A percentile compares a stretch with the other conserved stretches of the same genome.
Conservation (phyloP, 306 rosid genomes). For the Fragaria vesca region DNA sequence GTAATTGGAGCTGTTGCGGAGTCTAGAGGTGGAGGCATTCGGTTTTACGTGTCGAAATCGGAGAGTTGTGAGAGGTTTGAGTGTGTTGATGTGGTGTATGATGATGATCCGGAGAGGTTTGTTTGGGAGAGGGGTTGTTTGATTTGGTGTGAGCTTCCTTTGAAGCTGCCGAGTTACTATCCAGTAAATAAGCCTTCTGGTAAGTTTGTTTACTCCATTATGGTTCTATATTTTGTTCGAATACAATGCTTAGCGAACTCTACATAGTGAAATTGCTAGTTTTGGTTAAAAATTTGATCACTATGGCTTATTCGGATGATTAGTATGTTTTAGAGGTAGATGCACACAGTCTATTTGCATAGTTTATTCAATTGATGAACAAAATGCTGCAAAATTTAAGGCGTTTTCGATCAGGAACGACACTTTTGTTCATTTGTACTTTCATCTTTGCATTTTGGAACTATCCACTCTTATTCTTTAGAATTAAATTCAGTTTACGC, state of each 20-base stretch:
- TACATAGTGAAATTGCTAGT: neutral
- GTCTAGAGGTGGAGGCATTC: conserved; percentile 34
- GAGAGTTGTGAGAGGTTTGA: conserved; percentile 27
- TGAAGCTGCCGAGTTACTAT: conserved; percentile 67
- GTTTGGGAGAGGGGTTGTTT: conserved; percentile 89
- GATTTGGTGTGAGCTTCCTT: conserved; percentile 69
- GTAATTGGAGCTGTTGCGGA: conserved; percentile 60
- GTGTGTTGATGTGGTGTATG: conserved; percentile 38
- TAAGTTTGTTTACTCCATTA: conserved; percentile 17
- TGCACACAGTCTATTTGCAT: neutral
- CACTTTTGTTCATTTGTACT: too few species aligned
- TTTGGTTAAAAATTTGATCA: neutral
- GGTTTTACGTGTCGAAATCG: conserved; percentile 49
- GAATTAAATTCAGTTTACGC: too few species aligned
- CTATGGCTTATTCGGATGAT: neutral
- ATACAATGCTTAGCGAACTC: neutral
- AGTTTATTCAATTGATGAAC: neutral
- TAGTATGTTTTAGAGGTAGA: neutral
- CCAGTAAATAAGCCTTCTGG: conserved; percentile 54
- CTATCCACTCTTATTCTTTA: neutral
- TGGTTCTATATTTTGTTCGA: too few species aligned
- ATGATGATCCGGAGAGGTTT: conserved; percentile 48
- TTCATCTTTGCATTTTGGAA: conserved; percentile 2
- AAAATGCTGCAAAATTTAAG: neutral
- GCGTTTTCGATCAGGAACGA: too few species aligned